Conservation (phyloP, 2,329 filamentous ascomycete species). For the Cladosporium sp. region DNA sequence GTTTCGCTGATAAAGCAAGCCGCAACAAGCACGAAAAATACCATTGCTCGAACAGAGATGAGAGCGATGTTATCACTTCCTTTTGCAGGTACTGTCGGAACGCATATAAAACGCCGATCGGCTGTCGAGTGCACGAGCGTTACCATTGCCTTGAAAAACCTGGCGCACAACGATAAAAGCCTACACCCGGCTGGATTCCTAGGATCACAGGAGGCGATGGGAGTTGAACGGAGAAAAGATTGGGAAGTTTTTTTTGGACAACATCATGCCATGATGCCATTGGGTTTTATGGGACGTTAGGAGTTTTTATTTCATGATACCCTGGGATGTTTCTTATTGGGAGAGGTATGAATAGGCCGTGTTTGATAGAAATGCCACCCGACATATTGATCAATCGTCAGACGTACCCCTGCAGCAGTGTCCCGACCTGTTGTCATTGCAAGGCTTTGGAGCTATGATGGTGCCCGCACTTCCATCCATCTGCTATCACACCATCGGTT, state of each 20-base stretch:
- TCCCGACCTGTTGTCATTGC: background rate
- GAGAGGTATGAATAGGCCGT: background rate
- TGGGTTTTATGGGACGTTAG: background rate
- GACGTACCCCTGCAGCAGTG: background rate
- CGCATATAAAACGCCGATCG: too few relatives aligned
- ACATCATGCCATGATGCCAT: background rate
- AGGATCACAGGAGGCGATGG: too few relatives aligned
- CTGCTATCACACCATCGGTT: background rate
- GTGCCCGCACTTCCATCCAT: background rate
- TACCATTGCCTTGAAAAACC: too few relatives aligned
- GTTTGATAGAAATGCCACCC: background rate
- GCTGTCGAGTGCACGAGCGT: too few relatives aligned
- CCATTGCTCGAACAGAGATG: background rate
- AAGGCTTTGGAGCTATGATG: background rate
- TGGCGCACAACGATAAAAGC: too few relatives aligned
- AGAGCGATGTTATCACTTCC: background rate
- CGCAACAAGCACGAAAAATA: background rate
- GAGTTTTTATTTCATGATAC: constrained; percentile 15
- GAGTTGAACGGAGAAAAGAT: background rate
- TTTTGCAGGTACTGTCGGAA: background rate
- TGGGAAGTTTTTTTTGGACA: background rate
- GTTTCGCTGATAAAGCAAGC: background rate
- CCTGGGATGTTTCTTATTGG: constrained; percentile 9
- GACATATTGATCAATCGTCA: background rate
- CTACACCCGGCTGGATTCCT: too few relatives aligned